Conservation (phyloP, 306 rosid genomes). For the Oxytropis ochrocephala region DNA sequence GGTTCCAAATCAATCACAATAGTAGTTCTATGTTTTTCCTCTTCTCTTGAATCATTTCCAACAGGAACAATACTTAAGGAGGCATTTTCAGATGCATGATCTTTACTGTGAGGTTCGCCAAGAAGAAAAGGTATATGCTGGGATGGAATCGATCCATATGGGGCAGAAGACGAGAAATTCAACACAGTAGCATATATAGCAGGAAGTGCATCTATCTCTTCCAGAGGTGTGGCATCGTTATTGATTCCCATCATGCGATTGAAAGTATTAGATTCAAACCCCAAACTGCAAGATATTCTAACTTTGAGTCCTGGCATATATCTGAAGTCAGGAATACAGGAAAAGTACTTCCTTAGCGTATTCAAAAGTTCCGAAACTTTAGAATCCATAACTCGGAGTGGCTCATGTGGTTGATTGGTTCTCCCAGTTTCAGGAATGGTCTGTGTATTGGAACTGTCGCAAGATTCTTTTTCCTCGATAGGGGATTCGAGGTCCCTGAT, state of each 20-base stretch:
- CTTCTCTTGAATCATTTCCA: constrained; percentile 47
- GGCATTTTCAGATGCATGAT: constrained; percentile 32
- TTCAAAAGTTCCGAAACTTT: constrained; percentile 70
- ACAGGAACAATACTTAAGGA: constrained; percentile 69
- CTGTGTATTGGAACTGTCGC: constrained; percentile 23
- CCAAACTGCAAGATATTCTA: constrained; percentile 60
- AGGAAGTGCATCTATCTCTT: constrained; percentile 61
- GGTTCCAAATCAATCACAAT: constrained; percentile 82
- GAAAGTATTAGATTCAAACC: constrained; percentile 64
- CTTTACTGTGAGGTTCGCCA: constrained; percentile 58
- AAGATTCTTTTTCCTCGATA: constrained; percentile 56
- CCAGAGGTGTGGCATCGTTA: constrained; percentile 31
- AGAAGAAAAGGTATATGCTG: constrained; percentile 86
- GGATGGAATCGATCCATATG: constrained; percentile 74
- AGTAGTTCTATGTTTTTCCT: constrained; percentile 48
- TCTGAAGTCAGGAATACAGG: constrained; percentile 91
- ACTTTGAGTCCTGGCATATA: constrained; percentile 76
- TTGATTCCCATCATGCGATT: constrained; percentile 50
- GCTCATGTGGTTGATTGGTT: constrained; percentile 51
- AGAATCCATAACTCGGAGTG: constrained; percentile 83
- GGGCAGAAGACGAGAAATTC: constrained; percentile 80
- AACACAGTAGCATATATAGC: constrained; percentile 89
- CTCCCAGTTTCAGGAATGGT: constrained; percentile 36
- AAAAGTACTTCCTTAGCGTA: constrained; percentile 65
- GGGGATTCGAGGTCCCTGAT: constrained; percentile 52